Conservation (phyloP, 176 grass and related monocot species). For the Triticum turgidum region DNA sequence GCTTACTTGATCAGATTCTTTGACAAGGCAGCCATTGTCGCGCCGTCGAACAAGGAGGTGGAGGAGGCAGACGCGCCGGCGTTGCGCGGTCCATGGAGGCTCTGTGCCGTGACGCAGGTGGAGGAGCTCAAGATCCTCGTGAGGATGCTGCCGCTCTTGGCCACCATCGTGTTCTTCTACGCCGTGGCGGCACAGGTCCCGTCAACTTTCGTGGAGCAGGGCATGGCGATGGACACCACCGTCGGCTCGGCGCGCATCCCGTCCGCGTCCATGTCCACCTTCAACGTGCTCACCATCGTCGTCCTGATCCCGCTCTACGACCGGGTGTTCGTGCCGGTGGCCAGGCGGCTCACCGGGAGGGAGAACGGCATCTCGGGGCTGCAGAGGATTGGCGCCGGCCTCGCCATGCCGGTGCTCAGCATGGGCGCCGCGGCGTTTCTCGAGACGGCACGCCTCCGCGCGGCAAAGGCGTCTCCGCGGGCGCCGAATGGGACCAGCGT, state of each 20-base stretch:
- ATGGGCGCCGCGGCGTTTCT: constrained; percentile 15
- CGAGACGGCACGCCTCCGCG: not conserved
- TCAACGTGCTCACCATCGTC: not conserved
- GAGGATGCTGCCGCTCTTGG: constrained; percentile 23
- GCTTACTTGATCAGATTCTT: constrained; percentile 22
- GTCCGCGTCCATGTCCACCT: not conserved
- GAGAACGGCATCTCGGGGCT: constrained; percentile 8
- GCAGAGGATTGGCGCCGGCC: not conserved
- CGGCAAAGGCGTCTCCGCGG: not conserved
- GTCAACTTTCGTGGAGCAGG: constrained; percentile 28
- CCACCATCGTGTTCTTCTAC: constrained; percentile 4
- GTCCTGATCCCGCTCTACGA: constrained; percentile 23
- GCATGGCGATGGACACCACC: constrained; percentile 4
- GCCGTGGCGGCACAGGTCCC: not conserved
- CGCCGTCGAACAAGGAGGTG: not conserved
- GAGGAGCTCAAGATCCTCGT: constrained; percentile 35
- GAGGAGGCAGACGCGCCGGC: not conserved
- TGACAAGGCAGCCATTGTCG: constrained; percentile 19
- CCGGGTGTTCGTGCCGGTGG: not conserved
- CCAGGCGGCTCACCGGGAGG: not conserved
- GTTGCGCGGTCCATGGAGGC: constrained; percentile 6
- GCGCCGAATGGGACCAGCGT: not conserved
- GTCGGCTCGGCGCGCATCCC: constrained; percentile 6
- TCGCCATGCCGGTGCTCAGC: constrained; percentile 3
- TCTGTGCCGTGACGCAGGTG: constrained; percentile 15